Evolutionary conservation across 225 moss, liverwort and hornwort genomes (phyloP), one percentile per base, ranked within the genome.

Genomic region (Neckera pumila): DNA sequence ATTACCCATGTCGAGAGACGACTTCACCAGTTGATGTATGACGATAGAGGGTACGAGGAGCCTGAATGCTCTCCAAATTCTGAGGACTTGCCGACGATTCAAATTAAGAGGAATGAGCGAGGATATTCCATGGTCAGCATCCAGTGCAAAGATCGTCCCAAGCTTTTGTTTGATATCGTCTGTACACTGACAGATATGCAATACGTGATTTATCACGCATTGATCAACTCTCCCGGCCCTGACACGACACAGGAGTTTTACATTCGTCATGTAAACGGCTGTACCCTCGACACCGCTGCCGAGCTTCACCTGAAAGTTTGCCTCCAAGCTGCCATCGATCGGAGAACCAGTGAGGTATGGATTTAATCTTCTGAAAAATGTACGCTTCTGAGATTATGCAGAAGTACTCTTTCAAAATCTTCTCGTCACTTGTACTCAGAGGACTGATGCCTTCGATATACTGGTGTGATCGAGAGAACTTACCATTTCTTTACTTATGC

Each of bases 171-270:
- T 25, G 93, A 93, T 40, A 93, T 91, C 4, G 93, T 94, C 65
- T 94, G 94, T 31, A 94, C 93, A 5, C 38, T 93, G 20, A 93
- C 93, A 14, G 93, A 95, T 19, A 94, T 95, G 95, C 92, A 94
- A 28, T 93, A 92, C 82, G 94, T 93, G 53, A 91, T 94, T 7
- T 79, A 91, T 83, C 94, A 94, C 59, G 94, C 94, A 11, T 78
- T 91, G 47, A 94, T 94, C 17, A 91, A 93, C 26, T 93, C 94
- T 12, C 87, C 92, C 1, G 92, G 91, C 7, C 91, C 91, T 28
- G 92, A 91, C 2, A 93, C 94, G 7, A 67, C 64, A 7, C 94
- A 93, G 89, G 94, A 94, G 36, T 93, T 88, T 43, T 93, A 90
- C 77, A 93, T 94, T 19, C 94, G 93, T 54, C 93, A 92, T 59